Conservation (phyloP, 2,329 filamentous ascomycete species). For the Endothia cerciana region DNA sequence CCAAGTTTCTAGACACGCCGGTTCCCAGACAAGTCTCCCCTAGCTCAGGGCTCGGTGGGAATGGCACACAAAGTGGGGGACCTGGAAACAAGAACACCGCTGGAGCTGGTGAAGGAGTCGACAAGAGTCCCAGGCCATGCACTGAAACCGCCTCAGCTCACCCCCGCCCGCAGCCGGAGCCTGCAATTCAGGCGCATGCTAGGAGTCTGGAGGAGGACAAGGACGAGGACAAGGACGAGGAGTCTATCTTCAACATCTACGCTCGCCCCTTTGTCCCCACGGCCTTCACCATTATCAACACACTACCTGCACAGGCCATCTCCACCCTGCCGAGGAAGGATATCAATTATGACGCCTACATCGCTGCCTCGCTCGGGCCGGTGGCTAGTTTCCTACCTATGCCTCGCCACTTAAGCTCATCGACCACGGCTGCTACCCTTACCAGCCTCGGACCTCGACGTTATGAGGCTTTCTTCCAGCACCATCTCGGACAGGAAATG, state of each 20-base stretch:
- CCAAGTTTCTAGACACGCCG: background rate
- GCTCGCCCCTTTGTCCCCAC: conserved; percentile 31
- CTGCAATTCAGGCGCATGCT: background rate
- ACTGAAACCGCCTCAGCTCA: background rate
- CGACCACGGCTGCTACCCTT: background rate
- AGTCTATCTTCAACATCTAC: conserved; percentile 31
- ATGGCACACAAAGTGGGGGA: background rate
- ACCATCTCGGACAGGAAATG: conserved; percentile 29
- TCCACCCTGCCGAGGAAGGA: conserved; percentile 21
- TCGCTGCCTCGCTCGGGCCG: conserved; percentile 9
- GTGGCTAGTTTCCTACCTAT: conserved; percentile 18
- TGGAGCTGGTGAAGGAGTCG: background rate
- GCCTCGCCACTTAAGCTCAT: conserved; percentile 4
- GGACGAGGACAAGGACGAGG: no score
- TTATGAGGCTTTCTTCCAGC: conserved; percentile 31
- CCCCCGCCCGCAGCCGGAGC: background rate
- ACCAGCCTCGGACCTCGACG: conserved; percentile 11
- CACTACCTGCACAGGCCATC: conserved; percentile 14
- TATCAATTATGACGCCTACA: conserved; percentile 26
- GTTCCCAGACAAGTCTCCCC: no score
- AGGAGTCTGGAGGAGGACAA: background rate
- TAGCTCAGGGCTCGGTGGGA: background rate
- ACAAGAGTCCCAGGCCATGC: background rate
- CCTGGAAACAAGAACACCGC: background rate
- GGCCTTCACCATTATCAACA: conserved; percentile 30